Evolutionary conservation across 495 filamentous ascomycete genomes (phyloP), one percentile per base, ranked within the genome.

Genomic region (Annulohypoxylon moriforme): DNA sequence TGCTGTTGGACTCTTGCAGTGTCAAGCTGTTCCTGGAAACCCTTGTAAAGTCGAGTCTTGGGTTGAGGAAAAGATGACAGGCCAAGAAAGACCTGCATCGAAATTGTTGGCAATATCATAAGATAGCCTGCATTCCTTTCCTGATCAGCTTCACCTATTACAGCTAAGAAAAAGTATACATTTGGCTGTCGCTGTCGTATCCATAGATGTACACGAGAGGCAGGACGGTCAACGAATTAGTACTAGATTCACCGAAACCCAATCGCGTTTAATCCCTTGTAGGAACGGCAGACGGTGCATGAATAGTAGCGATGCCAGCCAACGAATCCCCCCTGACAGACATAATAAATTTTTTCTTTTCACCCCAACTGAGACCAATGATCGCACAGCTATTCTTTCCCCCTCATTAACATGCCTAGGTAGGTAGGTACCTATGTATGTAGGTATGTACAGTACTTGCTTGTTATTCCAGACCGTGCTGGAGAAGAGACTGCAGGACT

Each of bases 201-300:
- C 40, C 40, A 44, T 44, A 1, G 40, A 20, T 6, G 40, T 49
- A 49, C 18, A 25, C 18, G 11, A 25, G 29, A 31, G 29, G 50
- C 22, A 59, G 20, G 42, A 52, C 53, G 50, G 67, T 64, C 67
- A 58, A 53, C 60, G 53, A 64, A 70, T 69, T 56, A n/a, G 67
- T 60, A 60, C 38, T 60, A 59, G 40, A 44, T 42, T 64, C 47
- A 27, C 36, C 58, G 25, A 59, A 59, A 52, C 59, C 57, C 33
- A 47, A 59, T 60, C 40, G 55, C 46, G 16, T 44, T 46, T 60
- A 60, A 60, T 64, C 52, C 52, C 25, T 57, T 38, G 55, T 24
- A 53, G 33, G 56, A 22, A 59, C 55, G 20, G 64, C 52, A 53
- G 24, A 69, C 29, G 27, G 34, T 29, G 55, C 36, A 14, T 14